Conservation (phyloP, 257 asterid genomes). For the Fraxinus pennsylvanica region DNA sequence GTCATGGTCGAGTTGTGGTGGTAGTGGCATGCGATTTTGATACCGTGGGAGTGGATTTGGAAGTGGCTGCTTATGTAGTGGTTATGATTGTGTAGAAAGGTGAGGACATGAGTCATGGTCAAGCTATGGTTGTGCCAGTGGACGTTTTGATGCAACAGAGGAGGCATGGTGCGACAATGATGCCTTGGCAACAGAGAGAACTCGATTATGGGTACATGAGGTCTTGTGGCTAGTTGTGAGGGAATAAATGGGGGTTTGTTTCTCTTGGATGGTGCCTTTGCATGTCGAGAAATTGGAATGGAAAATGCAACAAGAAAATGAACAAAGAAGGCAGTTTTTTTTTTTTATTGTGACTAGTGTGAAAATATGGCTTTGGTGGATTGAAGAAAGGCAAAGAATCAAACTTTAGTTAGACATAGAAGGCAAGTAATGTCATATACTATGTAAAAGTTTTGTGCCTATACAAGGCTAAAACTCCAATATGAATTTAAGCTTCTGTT, state of each 20-base stretch:
- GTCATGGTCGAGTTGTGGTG: not conserved
- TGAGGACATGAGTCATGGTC: constrained; percentile 1
- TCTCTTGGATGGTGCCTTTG: constrained; percentile 33
- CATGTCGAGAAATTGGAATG: not conserved
- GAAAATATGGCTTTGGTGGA: not conserved
- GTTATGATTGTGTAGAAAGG: not conserved
- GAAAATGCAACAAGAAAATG: constrained; percentile 12
- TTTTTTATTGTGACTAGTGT: too few relatives aligned
- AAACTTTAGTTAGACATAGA: constrained; percentile 33
- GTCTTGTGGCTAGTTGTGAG: constrained; percentile 14
- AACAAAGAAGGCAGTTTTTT: not conserved
- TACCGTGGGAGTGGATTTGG: not conserved
- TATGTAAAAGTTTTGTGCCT: constrained; percentile 16
- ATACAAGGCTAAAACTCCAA: not conserved
- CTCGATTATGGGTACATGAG: not conserved
- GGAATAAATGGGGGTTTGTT: constrained; percentile 43
- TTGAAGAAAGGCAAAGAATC: constrained; percentile 37
- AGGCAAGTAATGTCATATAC: constrained; percentile 42
- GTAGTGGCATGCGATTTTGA: not conserved
- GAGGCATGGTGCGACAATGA: not conserved
- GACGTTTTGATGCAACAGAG: not conserved
- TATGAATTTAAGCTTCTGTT: not conserved
- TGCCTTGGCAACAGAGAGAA: not conserved
- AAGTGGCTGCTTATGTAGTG: not conserved
- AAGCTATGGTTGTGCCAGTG: not conserved